Conservation (phyloP, 2,329 filamentous ascomycete species). For the Aspergillus transmontanensis region DNA sequence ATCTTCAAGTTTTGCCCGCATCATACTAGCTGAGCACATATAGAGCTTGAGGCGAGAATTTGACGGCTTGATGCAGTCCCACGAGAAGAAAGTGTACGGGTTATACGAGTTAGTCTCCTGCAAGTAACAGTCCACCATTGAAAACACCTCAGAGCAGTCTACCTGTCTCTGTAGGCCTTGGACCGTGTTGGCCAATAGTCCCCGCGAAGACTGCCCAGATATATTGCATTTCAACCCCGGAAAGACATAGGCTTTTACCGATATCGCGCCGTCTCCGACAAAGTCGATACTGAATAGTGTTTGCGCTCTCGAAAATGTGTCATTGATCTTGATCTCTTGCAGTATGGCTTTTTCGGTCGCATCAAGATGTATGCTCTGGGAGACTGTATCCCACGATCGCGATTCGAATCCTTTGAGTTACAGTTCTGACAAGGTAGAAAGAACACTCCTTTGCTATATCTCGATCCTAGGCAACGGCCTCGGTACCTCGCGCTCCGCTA, state of each 20-base stretch:
- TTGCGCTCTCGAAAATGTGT: background rate
- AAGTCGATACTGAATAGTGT: background rate
- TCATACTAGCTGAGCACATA: background rate
- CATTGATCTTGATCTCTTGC: background rate
- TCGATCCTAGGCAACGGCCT: background rate
- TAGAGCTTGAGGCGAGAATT: slow-evolving; percentile 17
- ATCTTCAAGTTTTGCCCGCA: slow-evolving; percentile 9
- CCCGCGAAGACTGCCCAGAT: background rate
- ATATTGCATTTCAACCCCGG: slow-evolving; percentile 14
- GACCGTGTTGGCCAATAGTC: background rate
- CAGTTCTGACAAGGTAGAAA: background rate
- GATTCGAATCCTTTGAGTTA: background rate
- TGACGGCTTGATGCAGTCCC: slow-evolving; percentile 12
- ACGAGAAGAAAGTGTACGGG: slow-evolving; percentile 17
- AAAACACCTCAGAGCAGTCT: background rate
- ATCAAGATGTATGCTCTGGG: background rate
- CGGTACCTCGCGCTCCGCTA: slow-evolving; percentile 9
- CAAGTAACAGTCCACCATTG: background rate
- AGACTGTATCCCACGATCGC: background rate
- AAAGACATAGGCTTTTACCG: slow-evolving; percentile 24
- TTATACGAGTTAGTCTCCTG: slow-evolving; percentile 10
- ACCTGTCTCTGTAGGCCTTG: background rate
- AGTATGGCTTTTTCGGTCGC: background rate
- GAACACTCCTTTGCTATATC: background rate
- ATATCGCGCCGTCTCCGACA: slow-evolving; percentile 8